Conservation (phyloP, 352 stramenopile species). For the Blastocystis sp. region DNA sequence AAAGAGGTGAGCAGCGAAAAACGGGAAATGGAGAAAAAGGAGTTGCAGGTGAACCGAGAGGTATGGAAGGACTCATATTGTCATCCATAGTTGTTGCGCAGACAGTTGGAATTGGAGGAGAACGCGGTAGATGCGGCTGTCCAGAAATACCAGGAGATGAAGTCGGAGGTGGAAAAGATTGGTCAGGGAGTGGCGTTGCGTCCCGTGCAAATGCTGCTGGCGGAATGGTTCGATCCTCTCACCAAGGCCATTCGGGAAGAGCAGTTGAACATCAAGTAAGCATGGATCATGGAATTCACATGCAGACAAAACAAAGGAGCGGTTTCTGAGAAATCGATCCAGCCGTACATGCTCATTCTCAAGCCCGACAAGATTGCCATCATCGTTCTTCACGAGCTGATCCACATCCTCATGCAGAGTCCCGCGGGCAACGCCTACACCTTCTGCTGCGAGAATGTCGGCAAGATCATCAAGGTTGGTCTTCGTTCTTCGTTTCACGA, state of each 20-base stretch:
- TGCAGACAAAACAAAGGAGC: slow-evolving; percentile 38
- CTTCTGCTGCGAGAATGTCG: slow-evolving; percentile 68
- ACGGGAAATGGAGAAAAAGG: neutral
- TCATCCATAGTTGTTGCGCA: slow-evolving; percentile 27
- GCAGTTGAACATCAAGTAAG: slow-evolving; percentile 65
- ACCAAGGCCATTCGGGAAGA: slow-evolving; percentile 70
- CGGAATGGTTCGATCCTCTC: slow-evolving; percentile 71
- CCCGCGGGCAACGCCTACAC: slow-evolving; percentile 73
- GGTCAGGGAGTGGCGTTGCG: slow-evolving; percentile 57
- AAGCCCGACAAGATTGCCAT: slow-evolving; percentile 79
- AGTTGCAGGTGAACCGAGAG: slow-evolving; percentile 32
- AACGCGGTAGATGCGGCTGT: slow-evolving; percentile 59
- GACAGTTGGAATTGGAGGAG: slow-evolving; percentile 68
- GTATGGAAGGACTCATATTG: neutral
- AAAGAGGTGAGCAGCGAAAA: neutral
- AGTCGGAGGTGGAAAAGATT: slow-evolving; percentile 66
- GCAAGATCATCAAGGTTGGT: slow-evolving; percentile 71
- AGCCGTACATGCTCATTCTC: slow-evolving; percentile 77
- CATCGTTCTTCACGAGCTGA: slow-evolving; percentile 76
- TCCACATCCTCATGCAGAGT: slow-evolving; percentile 72
- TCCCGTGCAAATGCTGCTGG: slow-evolving; percentile 60
- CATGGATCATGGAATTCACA: neutral
- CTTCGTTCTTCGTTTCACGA: slow-evolving; percentile 71
- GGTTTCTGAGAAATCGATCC: slow-evolving; percentile 56
- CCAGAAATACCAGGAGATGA: slow-evolving; percentile 68